Conservation (phyloP, 306 rosid species). For the Corylus heterophylla region DNA sequence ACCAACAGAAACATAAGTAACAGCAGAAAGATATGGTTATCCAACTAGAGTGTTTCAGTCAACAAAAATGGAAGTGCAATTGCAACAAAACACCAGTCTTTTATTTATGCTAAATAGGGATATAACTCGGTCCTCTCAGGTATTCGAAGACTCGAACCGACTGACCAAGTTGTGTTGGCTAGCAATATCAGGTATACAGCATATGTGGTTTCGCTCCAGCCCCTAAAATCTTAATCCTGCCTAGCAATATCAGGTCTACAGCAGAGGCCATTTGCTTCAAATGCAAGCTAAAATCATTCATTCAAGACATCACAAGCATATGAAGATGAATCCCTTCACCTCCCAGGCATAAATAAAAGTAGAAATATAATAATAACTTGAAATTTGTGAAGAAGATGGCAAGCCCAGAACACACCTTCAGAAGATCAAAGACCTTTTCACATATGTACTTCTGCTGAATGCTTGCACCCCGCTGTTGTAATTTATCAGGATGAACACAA, state of each 20-base stretch:
- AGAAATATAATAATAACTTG: neutral
- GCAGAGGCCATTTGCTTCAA: neutral
- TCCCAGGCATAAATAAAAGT: neutral
- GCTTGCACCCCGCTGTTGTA: slow-evolving; percentile 91
- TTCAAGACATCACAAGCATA: neutral
- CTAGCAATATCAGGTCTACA: neutral
- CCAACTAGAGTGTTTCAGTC: neutral
- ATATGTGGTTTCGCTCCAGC: neutral
- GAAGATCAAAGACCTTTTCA: slow-evolving; percentile 93
- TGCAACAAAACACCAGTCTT: neutral
- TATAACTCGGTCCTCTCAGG: neutral
- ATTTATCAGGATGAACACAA: slow-evolving; percentile 93
- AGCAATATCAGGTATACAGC: too few species aligned
- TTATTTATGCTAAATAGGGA: neutral
- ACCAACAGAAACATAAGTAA: neutral
- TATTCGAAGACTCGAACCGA: neutral
- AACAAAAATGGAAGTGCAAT: neutral
- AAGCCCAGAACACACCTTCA: slow-evolving; percentile 61
- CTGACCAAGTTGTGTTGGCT: too few species aligned
- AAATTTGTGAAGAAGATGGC: neutral
- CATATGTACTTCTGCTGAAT: slow-evolving; percentile 88
- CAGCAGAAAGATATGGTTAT: neutral
- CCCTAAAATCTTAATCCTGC: neutral
- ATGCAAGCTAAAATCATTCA: neutral
- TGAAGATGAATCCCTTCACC: neutral